phyloP scores from a whole-genome alignment of 2,329 filamentous ascomycete genomes.

The Rugonectria rugulosa region DNA sequence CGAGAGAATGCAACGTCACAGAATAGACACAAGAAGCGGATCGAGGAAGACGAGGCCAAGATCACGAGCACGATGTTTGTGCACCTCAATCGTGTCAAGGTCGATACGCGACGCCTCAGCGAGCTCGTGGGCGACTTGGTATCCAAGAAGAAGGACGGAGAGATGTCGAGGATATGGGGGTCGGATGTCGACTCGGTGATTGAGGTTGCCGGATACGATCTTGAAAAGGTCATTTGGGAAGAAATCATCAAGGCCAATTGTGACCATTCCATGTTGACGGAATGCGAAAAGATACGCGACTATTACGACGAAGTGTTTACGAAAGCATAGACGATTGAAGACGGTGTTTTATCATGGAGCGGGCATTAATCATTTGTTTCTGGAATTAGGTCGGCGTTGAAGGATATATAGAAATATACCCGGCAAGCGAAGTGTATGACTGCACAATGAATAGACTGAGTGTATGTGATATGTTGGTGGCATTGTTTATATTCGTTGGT shows the following conservation, averaged over 20 bases:
- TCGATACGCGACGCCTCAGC: slow-evolving; percentile 27
- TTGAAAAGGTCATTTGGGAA: slow-evolving; percentile 36
- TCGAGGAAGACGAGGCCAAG: not conserved
- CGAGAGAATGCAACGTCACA: not conserved
- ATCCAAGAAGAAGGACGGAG: slow-evolving; percentile 16
- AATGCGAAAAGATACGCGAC: slow-evolving; percentile 33
- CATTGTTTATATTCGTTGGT: no score
- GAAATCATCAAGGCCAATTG: slow-evolving; percentile 35
- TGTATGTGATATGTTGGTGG: no score
- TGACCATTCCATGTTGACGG: slow-evolving; percentile 21
- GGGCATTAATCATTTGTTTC: no score
- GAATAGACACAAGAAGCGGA: not conserved
- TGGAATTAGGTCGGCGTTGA: no score
- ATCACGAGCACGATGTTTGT: slow-evolving; percentile 34
- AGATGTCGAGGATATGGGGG: slow-evolving; percentile 29
- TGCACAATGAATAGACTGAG: no score
- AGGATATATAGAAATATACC: no score
- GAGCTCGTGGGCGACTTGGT: slow-evolving; percentile 14
- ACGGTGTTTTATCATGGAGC: no score
- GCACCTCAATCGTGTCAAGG: slow-evolving; percentile 36
- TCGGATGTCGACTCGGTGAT: slow-evolving; percentile 21
- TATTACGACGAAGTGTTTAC: slow-evolving; percentile 33
- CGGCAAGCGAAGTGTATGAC: no score
- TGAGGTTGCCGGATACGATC: slow-evolving; percentile 29
- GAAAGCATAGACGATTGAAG: not conserved